phyloP scores from a whole-genome alignment of 2,329 filamentous ascomycete species.

The Mycogone perniciosa region DNA sequence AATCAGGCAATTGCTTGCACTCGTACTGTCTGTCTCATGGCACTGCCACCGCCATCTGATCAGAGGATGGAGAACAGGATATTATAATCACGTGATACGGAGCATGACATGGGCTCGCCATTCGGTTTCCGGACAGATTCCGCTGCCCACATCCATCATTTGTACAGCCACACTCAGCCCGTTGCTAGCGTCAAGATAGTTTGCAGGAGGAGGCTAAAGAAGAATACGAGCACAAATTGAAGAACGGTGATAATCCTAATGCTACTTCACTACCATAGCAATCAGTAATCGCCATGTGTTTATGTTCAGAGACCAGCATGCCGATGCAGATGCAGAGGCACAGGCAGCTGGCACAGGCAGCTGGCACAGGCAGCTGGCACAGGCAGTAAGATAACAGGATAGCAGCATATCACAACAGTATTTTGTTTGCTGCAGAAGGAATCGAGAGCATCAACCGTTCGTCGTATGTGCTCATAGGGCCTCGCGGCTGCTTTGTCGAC shows the following conservation, averaged over 20 bases:
- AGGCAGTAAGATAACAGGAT: too few species aligned
- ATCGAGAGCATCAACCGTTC: not conserved
- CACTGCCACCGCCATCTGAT: not conserved
- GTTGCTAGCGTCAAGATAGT: not conserved
- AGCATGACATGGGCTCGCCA: not conserved
- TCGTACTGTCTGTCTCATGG: not conserved
- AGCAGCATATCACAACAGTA: too few species aligned
- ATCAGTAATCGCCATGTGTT: too few species aligned
- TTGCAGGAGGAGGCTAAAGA: not conserved
- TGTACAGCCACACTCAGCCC: slow-evolving; percentile 6
- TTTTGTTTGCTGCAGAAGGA: too few species aligned
- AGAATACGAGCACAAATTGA: too few species aligned
- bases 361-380: too few species aligned
- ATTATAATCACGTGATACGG: not conserved
- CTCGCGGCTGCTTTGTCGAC: slow-evolving; percentile 11
- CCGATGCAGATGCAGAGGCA: too few species aligned
- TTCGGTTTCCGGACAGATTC: not conserved
- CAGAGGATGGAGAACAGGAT: not conserved
- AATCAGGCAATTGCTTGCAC: not conserved
- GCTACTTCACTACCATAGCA: too few species aligned
- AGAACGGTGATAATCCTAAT: too few species aligned
- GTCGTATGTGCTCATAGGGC: not conserved
- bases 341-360: too few species aligned
- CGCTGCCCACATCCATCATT: not conserved
- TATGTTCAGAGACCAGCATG: too few species aligned